phyloP scores from a whole-genome alignment of 345 rosid species.

The Arabidopsis arenosa region DNA sequence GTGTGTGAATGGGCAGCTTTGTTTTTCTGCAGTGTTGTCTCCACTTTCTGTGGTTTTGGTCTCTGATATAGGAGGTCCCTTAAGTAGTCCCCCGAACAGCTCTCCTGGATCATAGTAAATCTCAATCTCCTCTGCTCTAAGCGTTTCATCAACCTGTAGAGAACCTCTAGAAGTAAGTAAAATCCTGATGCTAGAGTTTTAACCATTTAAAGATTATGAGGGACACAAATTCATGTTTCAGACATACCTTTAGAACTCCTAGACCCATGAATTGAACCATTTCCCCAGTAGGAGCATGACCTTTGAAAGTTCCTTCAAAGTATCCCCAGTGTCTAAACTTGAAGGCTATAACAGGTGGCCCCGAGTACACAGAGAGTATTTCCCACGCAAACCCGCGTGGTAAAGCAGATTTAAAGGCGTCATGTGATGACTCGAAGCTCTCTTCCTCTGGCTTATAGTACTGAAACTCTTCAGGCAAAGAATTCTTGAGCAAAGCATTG shows the following conservation, averaged over 20 bases:
- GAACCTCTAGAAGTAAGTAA: constrained; percentile 33
- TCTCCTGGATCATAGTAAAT: constrained; percentile 73
- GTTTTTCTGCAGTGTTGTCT: constrained; percentile 40
- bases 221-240: constrained; percentile 6
- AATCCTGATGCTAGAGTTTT: constrained; percentile 21
- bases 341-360: constrained; percentile 75
- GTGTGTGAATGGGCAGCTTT: constrained; percentile 45
- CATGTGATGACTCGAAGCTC: constrained; percentile 79
- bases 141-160: constrained; percentile 69
- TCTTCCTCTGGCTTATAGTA: constrained; percentile 74
- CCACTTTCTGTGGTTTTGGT: constrained; percentile 30
- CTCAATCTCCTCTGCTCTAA: constrained; percentile 70
- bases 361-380: constrained; percentile 64
- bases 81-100: constrained; percentile 67
- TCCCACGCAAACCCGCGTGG: constrained; percentile 95
- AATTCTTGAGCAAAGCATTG: constrained; percentile 67
- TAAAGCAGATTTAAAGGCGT: constrained; percentile 63
- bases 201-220: background rate
- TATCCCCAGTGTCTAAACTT: constrained; percentile 93
- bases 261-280: constrained; percentile 65
- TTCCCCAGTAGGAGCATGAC: constrained; percentile 76
- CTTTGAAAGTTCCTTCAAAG: constrained; percentile 77
- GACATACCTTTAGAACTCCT: constrained; percentile 67
- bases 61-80: constrained; percentile 44
- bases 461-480: constrained; percentile 61